Conservation (phyloP, 805 yeast genomes). For the Lipomyces mesembrius region DNA sequence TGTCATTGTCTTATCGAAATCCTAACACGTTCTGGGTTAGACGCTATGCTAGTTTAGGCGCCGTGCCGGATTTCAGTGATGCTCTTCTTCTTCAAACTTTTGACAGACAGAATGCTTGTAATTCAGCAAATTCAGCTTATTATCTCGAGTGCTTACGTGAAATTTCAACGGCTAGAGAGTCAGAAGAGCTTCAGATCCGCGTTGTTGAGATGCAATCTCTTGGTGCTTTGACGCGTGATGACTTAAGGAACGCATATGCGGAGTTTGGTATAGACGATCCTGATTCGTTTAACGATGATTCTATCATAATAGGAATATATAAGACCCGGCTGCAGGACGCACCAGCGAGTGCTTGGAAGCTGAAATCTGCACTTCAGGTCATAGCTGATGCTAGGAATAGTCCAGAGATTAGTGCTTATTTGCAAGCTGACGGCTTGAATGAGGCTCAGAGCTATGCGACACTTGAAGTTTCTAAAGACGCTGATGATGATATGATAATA, state of each 20-base stretch:
- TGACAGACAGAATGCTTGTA: slow-evolving; percentile 49
- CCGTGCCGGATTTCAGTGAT: slow-evolving; percentile 56
- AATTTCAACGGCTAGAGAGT: slow-evolving; percentile 55
- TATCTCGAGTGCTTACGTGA: slow-evolving; percentile 63
- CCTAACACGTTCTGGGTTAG: slow-evolving; percentile 21
- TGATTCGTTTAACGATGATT: slow-evolving; percentile 16
- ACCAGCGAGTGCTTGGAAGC: slow-evolving; percentile 20
- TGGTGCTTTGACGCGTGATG: slow-evolving; percentile 59
- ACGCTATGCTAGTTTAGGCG: slow-evolving; percentile 54
- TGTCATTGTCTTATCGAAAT: neutral
- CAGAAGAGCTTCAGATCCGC: slow-evolving; percentile 52
- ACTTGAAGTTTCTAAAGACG: slow-evolving; percentile 56
- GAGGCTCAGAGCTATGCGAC: slow-evolving; percentile 56
- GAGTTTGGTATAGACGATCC: slow-evolving; percentile 43
- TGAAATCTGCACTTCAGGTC: slow-evolving; percentile 64
- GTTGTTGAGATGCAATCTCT: slow-evolving; percentile 56
- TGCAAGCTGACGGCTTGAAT: slow-evolving; percentile 52
- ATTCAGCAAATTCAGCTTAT: slow-evolving; percentile 53
- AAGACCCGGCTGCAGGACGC: slow-evolving; percentile 26
- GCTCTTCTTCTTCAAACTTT: slow-evolving; percentile 55
- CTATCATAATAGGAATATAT: slow-evolving; percentile 30
- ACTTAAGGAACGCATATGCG: slow-evolving; percentile 50
- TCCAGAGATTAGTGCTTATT: slow-evolving; percentile 58
- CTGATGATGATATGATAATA: slow-evolving; percentile 71
- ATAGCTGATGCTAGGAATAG: slow-evolving; percentile 65